Percentiles rank a stretch among this genome's conserved stretches.
phyloP scores from a whole-genome alignment of 768 basidiomycete genomes.

The Lactarius indigo region DNA sequence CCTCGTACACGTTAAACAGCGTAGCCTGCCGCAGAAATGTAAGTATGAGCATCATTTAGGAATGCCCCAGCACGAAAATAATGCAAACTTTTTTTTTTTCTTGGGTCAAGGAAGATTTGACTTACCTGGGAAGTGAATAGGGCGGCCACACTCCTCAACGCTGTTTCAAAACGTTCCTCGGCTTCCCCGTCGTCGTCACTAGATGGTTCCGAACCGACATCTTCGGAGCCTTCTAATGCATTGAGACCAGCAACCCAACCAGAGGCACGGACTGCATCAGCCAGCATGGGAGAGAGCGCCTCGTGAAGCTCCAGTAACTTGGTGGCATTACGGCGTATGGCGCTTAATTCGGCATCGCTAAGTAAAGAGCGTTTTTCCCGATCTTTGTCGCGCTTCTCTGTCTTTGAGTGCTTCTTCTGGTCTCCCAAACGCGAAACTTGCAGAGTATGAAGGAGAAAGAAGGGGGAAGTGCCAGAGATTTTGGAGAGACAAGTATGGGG shows the following conservation, averaged over 20 bases:
- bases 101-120: neutral
- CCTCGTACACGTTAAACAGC: conserved; percentile 73
- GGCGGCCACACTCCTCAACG: conserved; percentile 11
- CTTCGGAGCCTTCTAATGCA: conserved; percentile 8
- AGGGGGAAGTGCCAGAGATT: conserved; percentile 15
- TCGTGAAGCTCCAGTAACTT: conserved; percentile 69
- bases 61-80: neutral
- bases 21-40: conserved; percentile 49
- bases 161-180: conserved; percentile 16
- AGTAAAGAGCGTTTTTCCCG: conserved; percentile 50
- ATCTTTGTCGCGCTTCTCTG: conserved; percentile 15
- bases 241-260: conserved; percentile 39
- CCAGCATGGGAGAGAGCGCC: conserved; percentile 55
- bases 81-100: neutral
- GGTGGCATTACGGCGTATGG: conserved; percentile 62
- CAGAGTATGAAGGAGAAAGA: conserved; percentile 35
- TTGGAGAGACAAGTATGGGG: conserved; percentile 34
- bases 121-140: conserved; percentile 19
- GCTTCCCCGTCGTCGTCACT: conserved; percentile 6
- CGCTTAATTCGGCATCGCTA: conserved; percentile 52
- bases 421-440: conserved; percentile 14
- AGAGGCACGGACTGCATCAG: conserved; percentile 45
- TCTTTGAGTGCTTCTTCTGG: conserved; percentile 13
- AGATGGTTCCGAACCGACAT: conserved; percentile 4
- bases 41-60: conserved; percentile 8